Evolutionary conservation across 2,329 filamentous ascomycete species (phyloP).

Genomic region (Aspergillus amoenus): DNA sequence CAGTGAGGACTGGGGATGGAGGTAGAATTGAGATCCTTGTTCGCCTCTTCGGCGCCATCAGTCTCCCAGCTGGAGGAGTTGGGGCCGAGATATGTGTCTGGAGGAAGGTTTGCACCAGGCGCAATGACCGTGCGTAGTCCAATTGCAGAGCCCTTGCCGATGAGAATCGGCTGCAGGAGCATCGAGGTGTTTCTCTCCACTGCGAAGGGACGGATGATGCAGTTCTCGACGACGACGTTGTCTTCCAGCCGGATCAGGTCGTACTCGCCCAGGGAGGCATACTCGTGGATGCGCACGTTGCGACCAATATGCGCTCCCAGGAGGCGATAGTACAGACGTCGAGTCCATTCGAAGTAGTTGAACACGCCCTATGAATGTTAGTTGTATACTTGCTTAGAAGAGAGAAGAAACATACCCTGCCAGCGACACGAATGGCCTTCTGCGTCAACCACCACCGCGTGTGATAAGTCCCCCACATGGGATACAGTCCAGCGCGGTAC

Average conservation of each 20-base stretch:
- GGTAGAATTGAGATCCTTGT: background rate
- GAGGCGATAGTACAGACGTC: constrained; percentile 50
- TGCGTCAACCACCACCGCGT: constrained; percentile 60
- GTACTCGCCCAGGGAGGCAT: constrained; percentile 53
- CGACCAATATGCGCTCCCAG: constrained; percentile 56
- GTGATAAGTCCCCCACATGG: constrained; percentile 61
- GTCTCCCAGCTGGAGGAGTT: constrained; percentile 59
- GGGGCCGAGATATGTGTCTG: constrained; percentile 54
- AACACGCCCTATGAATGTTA: background rate
- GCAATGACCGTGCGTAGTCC: constrained; percentile 53
- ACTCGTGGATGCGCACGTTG: constrained; percentile 48
- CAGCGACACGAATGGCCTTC: constrained; percentile 53
- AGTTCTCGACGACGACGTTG: constrained; percentile 48
- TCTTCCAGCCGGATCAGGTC: constrained; percentile 58
- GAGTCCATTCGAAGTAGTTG: constrained; percentile 30
- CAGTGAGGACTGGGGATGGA: background rate
- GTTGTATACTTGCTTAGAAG: background rate
- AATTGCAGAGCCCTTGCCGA: constrained; percentile 50
- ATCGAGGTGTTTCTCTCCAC: constrained; percentile 59
- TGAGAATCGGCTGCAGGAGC: constrained; percentile 54
- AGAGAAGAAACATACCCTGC: constrained; percentile 31
- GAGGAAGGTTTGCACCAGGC: constrained; percentile 50
- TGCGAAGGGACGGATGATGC: constrained; percentile 54
- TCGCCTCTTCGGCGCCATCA: background rate
- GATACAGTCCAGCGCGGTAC: constrained; percentile 54